Conservation (phyloP, 352 stramenopile genomes). For the Pseudoperonospora humuli region DNA sequence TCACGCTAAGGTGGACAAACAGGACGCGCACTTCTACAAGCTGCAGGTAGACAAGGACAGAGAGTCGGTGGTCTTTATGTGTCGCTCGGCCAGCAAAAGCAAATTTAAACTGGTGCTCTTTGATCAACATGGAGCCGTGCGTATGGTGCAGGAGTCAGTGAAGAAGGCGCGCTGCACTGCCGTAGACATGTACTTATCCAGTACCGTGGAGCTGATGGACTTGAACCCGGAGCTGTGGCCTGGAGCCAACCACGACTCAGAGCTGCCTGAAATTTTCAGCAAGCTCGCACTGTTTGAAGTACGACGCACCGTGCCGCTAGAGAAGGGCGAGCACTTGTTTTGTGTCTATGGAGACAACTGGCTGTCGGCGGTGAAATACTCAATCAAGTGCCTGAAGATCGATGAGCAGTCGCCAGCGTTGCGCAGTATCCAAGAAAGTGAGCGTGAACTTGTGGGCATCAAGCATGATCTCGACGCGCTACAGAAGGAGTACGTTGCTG, state of each 20-base stretch:
- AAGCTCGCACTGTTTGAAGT: constrained; percentile 81
- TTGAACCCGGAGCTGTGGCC: constrained; percentile 73
- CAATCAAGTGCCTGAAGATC: constrained; percentile 81
- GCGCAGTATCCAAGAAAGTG: constrained; percentile 57
- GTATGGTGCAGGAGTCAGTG: constrained; percentile 77
- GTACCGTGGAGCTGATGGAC: constrained; percentile 82
- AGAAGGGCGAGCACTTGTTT: constrained; percentile 79
- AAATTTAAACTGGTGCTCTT: constrained; percentile 88
- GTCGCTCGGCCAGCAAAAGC: constrained; percentile 70
- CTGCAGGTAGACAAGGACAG: constrained; percentile 63
- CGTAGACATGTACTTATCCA: constrained; percentile 83
- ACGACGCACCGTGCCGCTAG: constrained; percentile 63
- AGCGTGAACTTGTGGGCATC: constrained; percentile 65
- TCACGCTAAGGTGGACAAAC: constrained; percentile 75
- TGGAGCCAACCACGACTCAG: constrained; percentile 45
- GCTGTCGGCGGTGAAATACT: constrained; percentile 84
- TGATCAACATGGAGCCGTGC: constrained; percentile 64
- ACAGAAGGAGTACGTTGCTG: constrained; percentile 72
- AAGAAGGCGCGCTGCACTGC: constrained; percentile 78
- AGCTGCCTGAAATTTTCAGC: constrained; percentile 77
- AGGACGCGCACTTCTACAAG: constrained; percentile 85
- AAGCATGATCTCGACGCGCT: constrained; percentile 70
- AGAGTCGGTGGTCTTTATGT: constrained; percentile 77
- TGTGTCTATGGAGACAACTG: constrained; percentile 87
- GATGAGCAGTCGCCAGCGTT: constrained; percentile 45